Evolutionary conservation across 176 grass and related monocot species (phyloP), one percentile per base, ranked within the genome.

Genomic region (Musa acuminata): DNA sequence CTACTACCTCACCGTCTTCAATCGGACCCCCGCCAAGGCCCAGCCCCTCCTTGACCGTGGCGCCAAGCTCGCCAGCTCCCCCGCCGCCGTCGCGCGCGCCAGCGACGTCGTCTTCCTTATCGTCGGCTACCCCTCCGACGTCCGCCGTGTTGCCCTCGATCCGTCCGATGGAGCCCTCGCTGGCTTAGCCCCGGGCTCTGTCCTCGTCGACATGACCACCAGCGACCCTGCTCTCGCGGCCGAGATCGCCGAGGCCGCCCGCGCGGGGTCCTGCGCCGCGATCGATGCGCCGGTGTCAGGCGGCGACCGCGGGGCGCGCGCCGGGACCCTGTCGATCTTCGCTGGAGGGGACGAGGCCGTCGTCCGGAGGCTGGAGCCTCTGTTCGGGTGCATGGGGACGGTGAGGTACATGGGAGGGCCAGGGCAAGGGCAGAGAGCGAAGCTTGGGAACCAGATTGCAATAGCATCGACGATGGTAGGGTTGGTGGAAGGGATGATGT

Each of bases 51-150:
- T 96, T 6, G 82, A 86, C 64, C 77, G 60, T 6, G 90, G 90
- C 10, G 90, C 90, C 74, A 26, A 13, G 66, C 67, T 89, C 68
- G 85, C 71, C 2, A 66, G 82, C 2, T 88, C 81, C 74, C 89
- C 89, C 10, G 80, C 79, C 14, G 82, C 68, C 21, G 88, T 84
- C 10, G 95, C 90, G 0, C 72, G 80, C 43, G 80, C 65, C 7
- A 89, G 84, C n/a, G 95, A 99, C 19, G 90, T 94, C 72, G 92
- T 99, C 78, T 99, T 99, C 67, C 88, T 99, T 84, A 99, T 99
- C 85, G 95, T 99, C 55, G 95, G 95, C 13, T 94, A 94, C 66
- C 89, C 93, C 55, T 88, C 89, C 2, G 89, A 96, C 49, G 89
- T 96, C 77, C 93, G 89, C 76, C 53, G 80, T 35, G 89, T 87